A percentile compares a stretch with the other conserved stretches of the same genome.
phyloP scores from a whole-genome alignment of 164 flowering plant genomes.

The Saururus chinensis region DNA sequence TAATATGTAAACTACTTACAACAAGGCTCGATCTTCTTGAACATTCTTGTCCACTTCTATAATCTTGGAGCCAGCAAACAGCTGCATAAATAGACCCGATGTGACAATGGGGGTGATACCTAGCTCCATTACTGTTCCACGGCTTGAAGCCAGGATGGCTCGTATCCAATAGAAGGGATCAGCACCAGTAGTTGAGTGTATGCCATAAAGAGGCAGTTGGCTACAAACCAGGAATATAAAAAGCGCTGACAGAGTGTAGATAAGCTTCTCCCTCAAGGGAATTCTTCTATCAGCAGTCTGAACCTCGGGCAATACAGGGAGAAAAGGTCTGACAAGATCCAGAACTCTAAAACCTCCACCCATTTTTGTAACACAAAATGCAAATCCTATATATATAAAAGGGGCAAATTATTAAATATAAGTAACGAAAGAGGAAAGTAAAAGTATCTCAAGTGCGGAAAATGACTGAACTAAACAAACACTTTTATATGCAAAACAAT shows the following conservation, averaged over 20 bases:
- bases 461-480: not conserved
- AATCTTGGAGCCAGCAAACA: conserved; percentile 45
- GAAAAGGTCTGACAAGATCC: too few relatives aligned
- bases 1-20: conserved; percentile 42
- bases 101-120: conserved; percentile 54
- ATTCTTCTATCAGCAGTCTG: conserved; percentile 38
- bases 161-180: too few relatives aligned
- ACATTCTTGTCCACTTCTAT: too few relatives aligned
- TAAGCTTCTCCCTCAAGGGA: conserved; percentile 49
- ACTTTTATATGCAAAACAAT: not conserved
- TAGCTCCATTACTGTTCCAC: conserved; percentile 60
- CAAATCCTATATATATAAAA: too few relatives aligned
- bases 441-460: not conserved
- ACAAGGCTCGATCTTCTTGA: too few relatives aligned
- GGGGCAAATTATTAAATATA: too few relatives aligned
- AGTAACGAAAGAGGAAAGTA: too few relatives aligned
- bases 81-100: conserved; percentile 49
- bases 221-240: conserved; percentile 47
- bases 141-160: conserved; percentile 45
- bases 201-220: conserved; percentile 54
- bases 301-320: conserved; percentile 43
- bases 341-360: conserved; percentile 48
- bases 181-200: conserved; percentile 45
- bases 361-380: not conserved
- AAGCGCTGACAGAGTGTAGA: conserved; percentile 40